These are phyloP conservation scores for Neocucurbitaria cava DNA, from an alignment of 2,329 filamentous ascomycete genomes.

Conservation along the genomic window DNA sequence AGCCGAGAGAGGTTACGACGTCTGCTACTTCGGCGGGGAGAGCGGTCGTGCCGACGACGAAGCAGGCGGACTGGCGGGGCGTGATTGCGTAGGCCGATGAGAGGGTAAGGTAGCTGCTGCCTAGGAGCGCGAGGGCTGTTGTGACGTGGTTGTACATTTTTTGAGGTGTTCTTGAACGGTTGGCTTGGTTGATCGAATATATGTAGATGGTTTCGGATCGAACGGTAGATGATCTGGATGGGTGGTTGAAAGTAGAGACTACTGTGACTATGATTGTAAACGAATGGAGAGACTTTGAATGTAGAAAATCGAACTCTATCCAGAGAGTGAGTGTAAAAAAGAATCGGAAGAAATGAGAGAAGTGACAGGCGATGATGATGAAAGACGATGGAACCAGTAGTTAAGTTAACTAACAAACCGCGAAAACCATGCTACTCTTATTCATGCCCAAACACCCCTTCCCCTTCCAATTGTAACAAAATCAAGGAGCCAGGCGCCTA, in stretches of 20 bases:
- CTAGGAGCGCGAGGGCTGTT: conserved; percentile 17
- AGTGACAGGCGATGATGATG: conserved; percentile 5
- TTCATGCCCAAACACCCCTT: neutral
- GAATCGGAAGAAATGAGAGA: conserved; percentile 3
- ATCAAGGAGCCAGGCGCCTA: conserved; percentile 7
- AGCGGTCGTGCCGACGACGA: conserved; percentile 59
- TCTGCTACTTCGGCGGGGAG: conserved; percentile 61
- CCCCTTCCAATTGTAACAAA: neutral
- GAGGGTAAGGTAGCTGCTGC: conserved; percentile 12
- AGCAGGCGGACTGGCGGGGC: conserved; percentile 55
- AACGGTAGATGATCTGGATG: conserved; percentile 4
- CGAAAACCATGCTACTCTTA: conserved; percentile 7
- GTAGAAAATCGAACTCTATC: conserved; percentile 7
- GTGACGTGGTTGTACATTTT: conserved; percentile 26
- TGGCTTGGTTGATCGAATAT: neutral
- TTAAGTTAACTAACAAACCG: neutral
- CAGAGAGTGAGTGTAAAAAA: conserved; percentile 11
- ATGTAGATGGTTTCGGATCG: neutral
- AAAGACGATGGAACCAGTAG: too few relatives aligned
- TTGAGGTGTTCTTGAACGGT: neutral
- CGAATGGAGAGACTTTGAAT: conserved; percentile 7
- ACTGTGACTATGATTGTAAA: neutral
- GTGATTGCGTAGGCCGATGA: conserved; percentile 20
- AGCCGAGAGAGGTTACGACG: conserved; percentile 52
- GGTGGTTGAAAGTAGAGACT: too few relatives aligned